Percentiles rank a stretch among this genome's conserved stretches.
Conservation (phyloP, 345 rosid species). For the thale cress (Arabidopsis thaliana) region TAIR10.1 NC_003074.8:10627501-10628000, state of each 20-base stretch:
- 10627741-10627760: no score
- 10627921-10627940: no score
- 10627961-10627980: background rate
- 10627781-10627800: no score
- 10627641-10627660: constrained; percentile 71
- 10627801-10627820: no score
- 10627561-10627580: background rate
- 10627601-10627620: constrained; percentile 46
- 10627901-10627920: no score
- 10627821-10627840: no score
- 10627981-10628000: background rate
- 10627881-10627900: no score
- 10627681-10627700: constrained; percentile 54
- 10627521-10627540: background rate
- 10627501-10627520: constrained; percentile 64
- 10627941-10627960: no score
- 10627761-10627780: no score
- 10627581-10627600: background rate
- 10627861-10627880: no score
- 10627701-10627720: constrained; percentile 10
- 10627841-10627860: no score
- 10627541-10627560: background rate
- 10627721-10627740: no score
- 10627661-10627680: constrained; percentile 60
- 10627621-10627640: constrained; percentile 69